These are phyloP conservation scores for Coemansia sp. DNA, from an alignment of 192 early-diverging fungal species.

Conservation along the genomic window DNA sequence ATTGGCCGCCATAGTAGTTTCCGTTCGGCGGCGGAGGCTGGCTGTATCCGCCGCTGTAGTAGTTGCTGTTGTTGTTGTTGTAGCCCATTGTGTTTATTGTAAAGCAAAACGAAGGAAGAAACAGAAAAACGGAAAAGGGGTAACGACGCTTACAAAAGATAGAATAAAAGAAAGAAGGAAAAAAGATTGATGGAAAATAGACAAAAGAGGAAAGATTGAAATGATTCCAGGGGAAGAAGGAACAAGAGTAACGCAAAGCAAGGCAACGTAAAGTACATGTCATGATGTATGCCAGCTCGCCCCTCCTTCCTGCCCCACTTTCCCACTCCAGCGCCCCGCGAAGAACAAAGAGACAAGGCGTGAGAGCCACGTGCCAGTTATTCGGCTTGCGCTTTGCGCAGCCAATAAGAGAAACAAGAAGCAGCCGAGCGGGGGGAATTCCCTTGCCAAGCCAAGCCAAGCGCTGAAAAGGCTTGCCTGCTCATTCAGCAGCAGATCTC, in stretches of 20 bases:
- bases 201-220: background rate
- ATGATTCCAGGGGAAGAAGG: background rate
- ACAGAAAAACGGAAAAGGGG: background rate
- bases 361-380: background rate
- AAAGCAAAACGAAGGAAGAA: background rate
- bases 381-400: background rate
- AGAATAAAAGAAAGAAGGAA: slow-evolving; percentile 6
- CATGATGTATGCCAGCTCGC: too few relatives aligned
- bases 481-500: slow-evolving; percentile 2
- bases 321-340: background rate
- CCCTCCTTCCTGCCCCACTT: background rate
- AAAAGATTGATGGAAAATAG: background rate
- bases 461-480: too few relatives aligned
- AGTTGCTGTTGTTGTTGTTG: slow-evolving; percentile 5
- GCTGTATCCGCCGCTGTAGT: slow-evolving; percentile 19
- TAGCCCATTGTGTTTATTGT: slow-evolving; percentile 11
- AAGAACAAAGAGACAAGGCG: background rate
- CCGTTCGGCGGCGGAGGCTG: slow-evolving; percentile 13
- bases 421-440: too few relatives aligned
- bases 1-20: slow-evolving; percentile 15
- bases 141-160: background rate
- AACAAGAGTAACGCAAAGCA: too few relatives aligned
- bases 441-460: too few relatives aligned
- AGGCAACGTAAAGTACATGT: too few relatives aligned
- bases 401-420: slow-evolving; percentile 3